A percentile compares a stretch with the other conserved stretches of the same genome.
These are phyloP conservation scores for Phyllosticta ampelicida DNA, from an alignment of 2,329 filamentous ascomycete genomes.

Conservation along the genomic window DNA sequence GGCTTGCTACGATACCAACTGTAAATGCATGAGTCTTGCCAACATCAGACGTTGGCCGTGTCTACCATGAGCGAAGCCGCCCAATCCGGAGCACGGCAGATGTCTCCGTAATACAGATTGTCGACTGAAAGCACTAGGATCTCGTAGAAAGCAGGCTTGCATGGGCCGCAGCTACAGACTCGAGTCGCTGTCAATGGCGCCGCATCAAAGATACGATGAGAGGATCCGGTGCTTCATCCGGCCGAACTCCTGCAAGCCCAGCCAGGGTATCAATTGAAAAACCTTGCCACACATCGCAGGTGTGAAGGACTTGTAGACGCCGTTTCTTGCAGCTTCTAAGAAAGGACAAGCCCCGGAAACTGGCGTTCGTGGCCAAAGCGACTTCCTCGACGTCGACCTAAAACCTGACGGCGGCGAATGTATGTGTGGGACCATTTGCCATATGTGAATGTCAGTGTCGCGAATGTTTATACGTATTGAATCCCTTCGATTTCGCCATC, in stretches of 20 bases:
- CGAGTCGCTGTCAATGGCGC: neutral
- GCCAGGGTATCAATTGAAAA: no score
- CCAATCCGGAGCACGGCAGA: neutral
- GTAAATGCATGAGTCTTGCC: neutral
- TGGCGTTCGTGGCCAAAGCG: neutral
- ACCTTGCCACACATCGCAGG: no score
- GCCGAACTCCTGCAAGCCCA: neutral
- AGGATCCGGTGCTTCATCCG: neutral
- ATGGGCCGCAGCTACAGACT: neutral
- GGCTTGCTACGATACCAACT: neutral
- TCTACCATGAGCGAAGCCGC: neutral
- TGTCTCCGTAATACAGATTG: neutral
- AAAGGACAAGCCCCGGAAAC: neutral
- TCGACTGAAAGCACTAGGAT: neutral
- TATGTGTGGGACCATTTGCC: neutral
- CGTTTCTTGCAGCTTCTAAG: neutral
- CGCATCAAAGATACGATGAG: neutral
- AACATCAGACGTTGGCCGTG: neutral
- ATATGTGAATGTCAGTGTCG: neutral
- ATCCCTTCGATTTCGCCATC: neutral
- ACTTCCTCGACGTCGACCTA: neutral
- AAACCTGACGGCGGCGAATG: neutral
- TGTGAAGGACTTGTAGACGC: neutral
- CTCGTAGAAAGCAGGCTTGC: neutral
- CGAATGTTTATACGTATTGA: neutral